Evolutionary conservation across 2,329 filamentous ascomycete species (phyloP).

Genomic region (Diaporthe sp.): DNA sequence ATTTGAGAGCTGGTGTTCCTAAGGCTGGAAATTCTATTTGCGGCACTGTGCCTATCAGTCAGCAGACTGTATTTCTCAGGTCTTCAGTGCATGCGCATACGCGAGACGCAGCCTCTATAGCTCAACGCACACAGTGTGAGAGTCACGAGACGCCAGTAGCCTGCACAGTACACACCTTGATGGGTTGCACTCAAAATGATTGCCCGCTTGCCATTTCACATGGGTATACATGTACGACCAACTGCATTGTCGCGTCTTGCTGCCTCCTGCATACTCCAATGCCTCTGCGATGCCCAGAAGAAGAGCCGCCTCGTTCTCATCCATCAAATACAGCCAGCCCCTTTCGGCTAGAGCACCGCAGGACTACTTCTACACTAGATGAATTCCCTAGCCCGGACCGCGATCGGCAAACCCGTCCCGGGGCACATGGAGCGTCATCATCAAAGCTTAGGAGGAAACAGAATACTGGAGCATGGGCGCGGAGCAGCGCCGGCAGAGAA

Average conservation of each 20-base stretch:
- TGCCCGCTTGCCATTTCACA: background rate
- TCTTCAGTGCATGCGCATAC: background rate
- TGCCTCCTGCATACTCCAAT: background rate
- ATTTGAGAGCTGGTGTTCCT: slow-evolving; percentile 16
- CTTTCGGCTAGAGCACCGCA: background rate
- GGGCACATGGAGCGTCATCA: slow-evolving; percentile 18
- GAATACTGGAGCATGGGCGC: slow-evolving; percentile 13
- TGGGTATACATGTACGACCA: background rate
- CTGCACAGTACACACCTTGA: background rate
- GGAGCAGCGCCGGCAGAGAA: slow-evolving; percentile 27
- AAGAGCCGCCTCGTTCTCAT: background rate
- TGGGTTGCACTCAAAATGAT: background rate
- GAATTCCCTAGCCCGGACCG: slow-evolving; percentile 31
- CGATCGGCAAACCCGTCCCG: slow-evolving; percentile 30
- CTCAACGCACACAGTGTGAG: background rate
- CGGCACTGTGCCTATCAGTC: background rate
- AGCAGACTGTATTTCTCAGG: background rate
- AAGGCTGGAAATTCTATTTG: background rate
- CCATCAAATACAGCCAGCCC: background rate
- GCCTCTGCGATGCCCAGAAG: background rate
- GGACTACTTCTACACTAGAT: background rate
- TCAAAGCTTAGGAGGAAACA: slow-evolving; percentile 1
- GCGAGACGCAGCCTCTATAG: background rate
- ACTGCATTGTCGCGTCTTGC: background rate
- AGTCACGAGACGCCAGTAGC: background rate